Evolutionary conservation across 1,139 yeast species (phyloP).

Genomic region (Pichia sp.): DNA sequence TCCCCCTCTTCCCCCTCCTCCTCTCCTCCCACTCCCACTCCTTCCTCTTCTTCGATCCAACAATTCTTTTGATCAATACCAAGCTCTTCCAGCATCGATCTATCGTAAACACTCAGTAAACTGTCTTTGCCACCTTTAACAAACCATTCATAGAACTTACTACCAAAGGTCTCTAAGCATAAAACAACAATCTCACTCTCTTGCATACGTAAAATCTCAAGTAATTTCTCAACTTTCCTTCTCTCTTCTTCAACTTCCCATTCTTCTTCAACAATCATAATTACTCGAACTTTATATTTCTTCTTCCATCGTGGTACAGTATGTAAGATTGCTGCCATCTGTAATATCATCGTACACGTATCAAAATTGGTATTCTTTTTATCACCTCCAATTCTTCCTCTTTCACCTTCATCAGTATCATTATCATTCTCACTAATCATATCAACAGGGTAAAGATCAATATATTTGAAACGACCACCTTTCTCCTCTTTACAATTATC

Average conservation of each 20-base stretch:
- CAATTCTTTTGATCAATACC: too few species aligned
- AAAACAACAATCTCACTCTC: constrained; percentile 63
- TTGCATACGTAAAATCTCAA: constrained; percentile 73
- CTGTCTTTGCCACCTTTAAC: constrained; percentile 50
- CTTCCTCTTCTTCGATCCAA: neutral
- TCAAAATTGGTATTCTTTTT: constrained; percentile 76
- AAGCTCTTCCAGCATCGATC: neutral
- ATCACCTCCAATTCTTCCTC: too few species aligned
- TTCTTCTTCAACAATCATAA: constrained; percentile 78
- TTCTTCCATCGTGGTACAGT: constrained; percentile 92
- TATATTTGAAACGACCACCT: constrained; percentile 41
- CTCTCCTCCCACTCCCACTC: neutral
- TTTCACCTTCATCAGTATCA: constrained; percentile 46
- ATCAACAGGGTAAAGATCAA: constrained; percentile 92
- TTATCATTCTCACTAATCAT: constrained; percentile 61
- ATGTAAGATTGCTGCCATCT: constrained; percentile 82
- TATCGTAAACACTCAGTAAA: constrained; percentile 6
- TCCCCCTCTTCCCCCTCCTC: neutral
- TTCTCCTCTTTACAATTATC: constrained; percentile 13
- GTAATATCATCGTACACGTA: constrained; percentile 86
- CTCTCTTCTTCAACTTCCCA: constrained; percentile 67
- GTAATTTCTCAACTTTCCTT: constrained; percentile 49
- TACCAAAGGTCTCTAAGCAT: constrained; percentile 54
- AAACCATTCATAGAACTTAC: constrained; percentile 65
- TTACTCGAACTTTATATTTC: constrained; percentile 65